Base-by-base conservation (phyloP, 805 yeast species). In the Kodamaea neixiangensis region DNA sequence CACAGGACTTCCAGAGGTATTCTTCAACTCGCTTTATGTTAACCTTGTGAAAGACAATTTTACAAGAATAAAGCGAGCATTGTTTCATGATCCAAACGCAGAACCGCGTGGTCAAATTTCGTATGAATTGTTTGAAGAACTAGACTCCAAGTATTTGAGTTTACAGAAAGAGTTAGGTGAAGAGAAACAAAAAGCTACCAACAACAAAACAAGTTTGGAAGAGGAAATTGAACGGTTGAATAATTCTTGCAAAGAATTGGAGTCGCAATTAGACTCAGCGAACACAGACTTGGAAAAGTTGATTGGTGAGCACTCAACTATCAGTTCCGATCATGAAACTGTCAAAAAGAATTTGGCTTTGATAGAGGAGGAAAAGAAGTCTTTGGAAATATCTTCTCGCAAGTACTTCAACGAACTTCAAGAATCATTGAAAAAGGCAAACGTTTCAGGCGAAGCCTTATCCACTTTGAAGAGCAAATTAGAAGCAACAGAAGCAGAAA, bases 1-100 rank as follows among this genome's bases (percentile, higher is more conserved):
- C 2, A 83, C 96, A 1, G 99, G 99, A 1, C 76, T 93, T 39
- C 99, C 98, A 0, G 81, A 83, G 51, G 87, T 93, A 1, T 90
- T 79, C 59, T 86, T 94, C 61, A 86, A 85, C 51, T 63, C 79
- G 0, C 68, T 76, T 2, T 89, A 89, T 63, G 83, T 88, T 2
- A 72, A 71, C 3, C 69, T 91, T 47, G 70, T 94, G 40, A 83
- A 83, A 54, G 94, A 87, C 1, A 87, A 89, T 59, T 82, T 78
- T 54, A 57, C 68, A 7, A 76, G 97, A 51, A 81, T 94, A 21
- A 79, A 79, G 54, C 78, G 83, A 42, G 85, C 96, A 0, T 68
- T 93, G 33, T 83, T 83, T 33, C 86, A 83, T 54, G 89, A 84
- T 58, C 96, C 98, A 0, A 70, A 76, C 5, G 65, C 78, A 41